Conservation (phyloP, 805 yeast species). For the Candida oleophila region DNA sequence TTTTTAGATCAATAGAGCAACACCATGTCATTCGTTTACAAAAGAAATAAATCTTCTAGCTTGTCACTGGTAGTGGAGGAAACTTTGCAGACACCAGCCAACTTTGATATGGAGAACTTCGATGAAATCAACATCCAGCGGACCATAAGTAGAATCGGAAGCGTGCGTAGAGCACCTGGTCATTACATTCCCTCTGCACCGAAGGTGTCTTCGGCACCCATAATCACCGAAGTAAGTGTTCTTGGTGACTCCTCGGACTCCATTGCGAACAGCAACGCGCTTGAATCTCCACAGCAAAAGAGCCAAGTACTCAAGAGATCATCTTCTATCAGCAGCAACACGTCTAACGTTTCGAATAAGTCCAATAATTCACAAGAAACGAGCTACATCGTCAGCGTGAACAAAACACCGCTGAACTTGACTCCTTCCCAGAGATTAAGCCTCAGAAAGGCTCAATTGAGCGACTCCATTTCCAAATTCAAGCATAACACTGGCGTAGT, state of each 20-base stretch:
- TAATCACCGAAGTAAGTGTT: too few species aligned
- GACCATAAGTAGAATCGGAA: neutral
- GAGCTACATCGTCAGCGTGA: constrained; percentile 17
- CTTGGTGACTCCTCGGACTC: neutral
- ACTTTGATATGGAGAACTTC: neutral
- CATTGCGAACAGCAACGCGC: neutral
- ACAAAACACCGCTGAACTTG: constrained; percentile 23
- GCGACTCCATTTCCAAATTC: constrained; percentile 20
- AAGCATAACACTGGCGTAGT: constrained; percentile 6
- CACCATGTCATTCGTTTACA: constrained; percentile 9
- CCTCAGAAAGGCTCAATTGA: constrained; percentile 24
- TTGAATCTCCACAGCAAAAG: constrained; percentile 15
- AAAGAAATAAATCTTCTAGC: constrained; percentile 7
- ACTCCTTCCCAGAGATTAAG: constrained; percentile 32
- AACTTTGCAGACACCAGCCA: neutral
- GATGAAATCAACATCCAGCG: constrained; percentile 4
- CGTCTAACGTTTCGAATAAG: constrained; percentile 8
- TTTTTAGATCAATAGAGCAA: neutral
- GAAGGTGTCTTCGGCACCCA: too few species aligned
- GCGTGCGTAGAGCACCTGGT: neutral
- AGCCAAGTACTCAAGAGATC: constrained; percentile 15
- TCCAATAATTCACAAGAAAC: constrained; percentile 7
- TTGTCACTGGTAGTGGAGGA: constrained; percentile 9
- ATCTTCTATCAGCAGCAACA: constrained; percentile 15
- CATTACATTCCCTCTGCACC: too few species aligned